These are phyloP conservation scores for Ustilago esculenta DNA, from an alignment of 1,284 basidiomycete genomes.

Conservation along the genomic window DNA sequence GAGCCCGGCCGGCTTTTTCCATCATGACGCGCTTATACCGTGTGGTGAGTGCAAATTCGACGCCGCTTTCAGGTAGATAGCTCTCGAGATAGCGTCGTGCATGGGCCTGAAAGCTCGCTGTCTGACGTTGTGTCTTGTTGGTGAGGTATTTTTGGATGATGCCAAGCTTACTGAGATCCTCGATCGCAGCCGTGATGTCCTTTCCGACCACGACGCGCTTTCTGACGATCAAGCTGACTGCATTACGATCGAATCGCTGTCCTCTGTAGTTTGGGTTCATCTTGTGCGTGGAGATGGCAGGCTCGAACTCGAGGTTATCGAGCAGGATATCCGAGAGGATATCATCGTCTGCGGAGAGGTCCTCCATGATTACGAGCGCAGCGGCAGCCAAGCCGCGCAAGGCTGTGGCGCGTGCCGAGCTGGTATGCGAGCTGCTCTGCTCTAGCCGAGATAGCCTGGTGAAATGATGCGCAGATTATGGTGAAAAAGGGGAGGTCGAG, in stretches of 20 bases:
- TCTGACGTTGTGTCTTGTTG: slow-evolving; percentile 57
- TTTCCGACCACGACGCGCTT: slow-evolving; percentile 57
- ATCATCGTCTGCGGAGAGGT: slow-evolving; percentile 65
- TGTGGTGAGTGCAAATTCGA: slow-evolving; percentile 63
- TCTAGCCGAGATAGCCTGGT: slow-evolving; percentile 17
- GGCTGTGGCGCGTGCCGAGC: slow-evolving; percentile 29
- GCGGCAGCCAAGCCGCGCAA: slow-evolving; percentile 34
- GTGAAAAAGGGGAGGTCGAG: slow-evolving; percentile 13
- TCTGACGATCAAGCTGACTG: slow-evolving; percentile 55
- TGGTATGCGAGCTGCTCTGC: neutral
- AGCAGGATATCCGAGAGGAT: slow-evolving; percentile 65
- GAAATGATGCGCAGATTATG: neutral
- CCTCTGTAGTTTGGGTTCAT: slow-evolving; percentile 65
- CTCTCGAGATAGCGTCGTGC: slow-evolving; percentile 64
- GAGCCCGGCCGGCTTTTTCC: slow-evolving; percentile 29
- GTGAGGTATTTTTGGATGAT: slow-evolving; percentile 58
- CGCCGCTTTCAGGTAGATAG: slow-evolving; percentile 63
- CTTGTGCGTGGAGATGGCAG: slow-evolving; percentile 65
- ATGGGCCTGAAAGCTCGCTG: slow-evolving; percentile 47
- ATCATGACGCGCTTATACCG: slow-evolving; percentile 60
- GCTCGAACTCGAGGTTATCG: slow-evolving; percentile 66
- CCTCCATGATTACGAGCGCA: slow-evolving; percentile 56
- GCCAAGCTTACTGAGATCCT: slow-evolving; percentile 55
- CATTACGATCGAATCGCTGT: slow-evolving; percentile 59
- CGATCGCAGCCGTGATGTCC: slow-evolving; percentile 55